phyloP scores from a whole-genome alignment of 2,329 filamentous ascomycete genomes.

The Cryphonectria naterciae region DNA sequence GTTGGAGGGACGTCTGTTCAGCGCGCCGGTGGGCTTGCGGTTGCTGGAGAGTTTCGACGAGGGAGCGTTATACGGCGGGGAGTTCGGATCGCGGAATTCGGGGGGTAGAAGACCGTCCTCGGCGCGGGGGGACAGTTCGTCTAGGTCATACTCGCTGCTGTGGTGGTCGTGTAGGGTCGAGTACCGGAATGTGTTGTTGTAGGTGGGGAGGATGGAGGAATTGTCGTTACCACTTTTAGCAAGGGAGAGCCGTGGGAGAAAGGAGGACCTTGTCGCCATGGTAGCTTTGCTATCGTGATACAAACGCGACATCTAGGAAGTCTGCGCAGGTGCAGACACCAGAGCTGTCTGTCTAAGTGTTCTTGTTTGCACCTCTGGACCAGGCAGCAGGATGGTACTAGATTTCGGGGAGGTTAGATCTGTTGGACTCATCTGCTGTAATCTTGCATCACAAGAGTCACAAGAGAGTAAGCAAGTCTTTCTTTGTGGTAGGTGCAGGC shows the following conservation, averaged over 20 bases:
- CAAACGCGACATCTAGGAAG: too few relatives aligned
- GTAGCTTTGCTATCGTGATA: not conserved
- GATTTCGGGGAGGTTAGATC: not conserved
- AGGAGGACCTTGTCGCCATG: conserved; percentile 37
- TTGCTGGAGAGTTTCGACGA: conserved; percentile 23
- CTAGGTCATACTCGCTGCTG: conserved; percentile 41
- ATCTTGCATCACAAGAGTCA: not conserved
- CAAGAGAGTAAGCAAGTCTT: not conserved
- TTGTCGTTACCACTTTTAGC: conserved; percentile 30
- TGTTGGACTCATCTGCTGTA: not conserved
- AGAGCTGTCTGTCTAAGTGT: not conserved
- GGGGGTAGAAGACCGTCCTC: conserved; percentile 33
- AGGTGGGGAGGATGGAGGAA: conserved; percentile 36
- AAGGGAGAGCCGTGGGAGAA: conserved; percentile 38
- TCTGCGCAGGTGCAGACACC: not conserved
- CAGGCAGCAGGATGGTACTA: not conserved
- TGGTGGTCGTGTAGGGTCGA: conserved; percentile 37
- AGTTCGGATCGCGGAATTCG: conserved; percentile 23
- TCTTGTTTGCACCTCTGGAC: not conserved
- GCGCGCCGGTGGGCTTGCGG: conserved; percentile 24
- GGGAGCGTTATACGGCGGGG: conserved; percentile 1
- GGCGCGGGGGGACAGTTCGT: conserved; percentile 39
- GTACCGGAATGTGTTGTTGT: conserved; percentile 31
- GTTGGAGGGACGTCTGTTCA: conserved; percentile 29
- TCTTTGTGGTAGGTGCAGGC: not conserved